Evolutionary conservation across 345 rosid species (phyloP).

Genomic region (Salix purpurea): DNA sequence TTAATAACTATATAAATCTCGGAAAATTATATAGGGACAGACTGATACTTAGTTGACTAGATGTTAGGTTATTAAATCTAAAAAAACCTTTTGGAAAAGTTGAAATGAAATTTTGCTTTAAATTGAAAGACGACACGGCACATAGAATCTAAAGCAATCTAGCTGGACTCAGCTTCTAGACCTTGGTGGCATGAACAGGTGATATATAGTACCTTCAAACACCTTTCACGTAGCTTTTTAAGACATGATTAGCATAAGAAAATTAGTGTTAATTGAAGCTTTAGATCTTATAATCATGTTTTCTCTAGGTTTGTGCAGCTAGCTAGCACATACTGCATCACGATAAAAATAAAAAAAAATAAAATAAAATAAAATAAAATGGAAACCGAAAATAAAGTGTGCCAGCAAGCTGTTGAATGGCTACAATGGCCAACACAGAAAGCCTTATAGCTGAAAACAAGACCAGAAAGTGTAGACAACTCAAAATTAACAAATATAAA

Average conservation of each 20-base stretch:
- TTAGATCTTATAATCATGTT: conserved; percentile 32
- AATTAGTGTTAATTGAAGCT: conserved; percentile 24
- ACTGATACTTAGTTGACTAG: conserved; percentile 8
- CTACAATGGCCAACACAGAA: conserved; percentile 23
- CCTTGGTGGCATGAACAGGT: conserved; percentile 36
- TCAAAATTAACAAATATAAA: neutral
- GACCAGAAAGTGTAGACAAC: conserved; percentile 21
- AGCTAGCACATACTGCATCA: conserved; percentile 4
- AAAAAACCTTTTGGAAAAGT: conserved; percentile 16
- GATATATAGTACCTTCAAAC: conserved; percentile 21
- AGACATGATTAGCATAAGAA: conserved; percentile 31
- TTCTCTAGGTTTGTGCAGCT: conserved; percentile 16
- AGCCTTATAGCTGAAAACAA: conserved; percentile 14
- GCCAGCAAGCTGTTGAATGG: conserved; percentile 27
- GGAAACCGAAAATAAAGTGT: conserved; percentile 2
- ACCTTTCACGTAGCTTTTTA: conserved; percentile 20
- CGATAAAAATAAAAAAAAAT: neutral
- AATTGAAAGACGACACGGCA: conserved; percentile 3
- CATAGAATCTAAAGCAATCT: conserved; percentile 35
- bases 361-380: neutral
- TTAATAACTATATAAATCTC: no score
- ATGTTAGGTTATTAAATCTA: neutral
- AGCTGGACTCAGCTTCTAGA: conserved; percentile 31
- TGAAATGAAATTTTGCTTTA: conserved; percentile 31
- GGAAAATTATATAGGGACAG: no score